phyloP scores from a whole-genome alignment of 306 rosid species.

The Glycine tomentella region DNA sequence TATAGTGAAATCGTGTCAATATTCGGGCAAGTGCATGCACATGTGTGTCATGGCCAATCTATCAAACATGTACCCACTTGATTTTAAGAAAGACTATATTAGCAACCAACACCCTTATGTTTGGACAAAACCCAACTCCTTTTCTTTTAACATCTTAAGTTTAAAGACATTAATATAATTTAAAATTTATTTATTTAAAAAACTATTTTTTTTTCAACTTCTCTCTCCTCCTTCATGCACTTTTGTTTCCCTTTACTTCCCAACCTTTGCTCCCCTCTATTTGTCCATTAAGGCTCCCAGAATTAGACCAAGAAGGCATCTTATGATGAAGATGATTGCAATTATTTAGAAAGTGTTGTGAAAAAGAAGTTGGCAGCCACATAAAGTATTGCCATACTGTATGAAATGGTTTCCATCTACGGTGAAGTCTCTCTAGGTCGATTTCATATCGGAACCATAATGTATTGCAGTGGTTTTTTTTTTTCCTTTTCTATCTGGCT shows the following conservation, averaged over 20 bases:
- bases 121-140: too few species aligned
- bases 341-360: too few species aligned
- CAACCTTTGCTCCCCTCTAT: neutral
- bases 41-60: conserved; percentile 6
- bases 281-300: too few species aligned
- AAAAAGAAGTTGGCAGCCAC: too few species aligned
- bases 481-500: neutral
- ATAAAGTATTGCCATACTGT: too few species aligned
- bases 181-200: neutral
- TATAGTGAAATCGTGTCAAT: neutral
- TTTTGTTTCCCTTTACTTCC: neutral
- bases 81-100: too few species aligned
- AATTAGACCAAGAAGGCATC: too few species aligned
- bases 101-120: too few species aligned
- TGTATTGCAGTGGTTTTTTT: neutral
- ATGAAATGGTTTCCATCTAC: too few species aligned
- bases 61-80: neutral
- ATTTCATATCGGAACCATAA: neutral
- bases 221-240: neutral
- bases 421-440: too few species aligned
- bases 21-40: conserved; percentile 23
- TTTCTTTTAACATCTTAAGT: neutral
- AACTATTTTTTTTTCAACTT: neutral
- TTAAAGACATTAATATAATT: neutral
- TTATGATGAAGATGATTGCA: too few species aligned